Percentiles rank a stretch among this genome's conserved stretches.
Evolutionary conservation across 148 eudicot genomes (phyloP).

Genomic region (Persicaria maculosa): DNA sequence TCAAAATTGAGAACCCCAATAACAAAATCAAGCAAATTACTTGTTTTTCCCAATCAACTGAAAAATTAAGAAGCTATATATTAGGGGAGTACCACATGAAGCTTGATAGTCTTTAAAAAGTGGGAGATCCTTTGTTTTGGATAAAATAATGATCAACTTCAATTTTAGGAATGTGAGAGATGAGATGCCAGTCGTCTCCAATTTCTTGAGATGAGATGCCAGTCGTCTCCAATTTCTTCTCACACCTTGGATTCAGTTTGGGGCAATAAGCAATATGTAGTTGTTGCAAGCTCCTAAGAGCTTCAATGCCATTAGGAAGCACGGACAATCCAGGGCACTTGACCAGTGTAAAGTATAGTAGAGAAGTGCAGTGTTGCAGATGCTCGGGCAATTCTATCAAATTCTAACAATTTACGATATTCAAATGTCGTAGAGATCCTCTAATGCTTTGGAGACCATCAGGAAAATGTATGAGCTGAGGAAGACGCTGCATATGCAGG

Average conservation of each 20-base stretch:
- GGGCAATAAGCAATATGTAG: neutral
- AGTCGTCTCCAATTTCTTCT: neutral
- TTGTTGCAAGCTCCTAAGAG: neutral
- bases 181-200: neutral
- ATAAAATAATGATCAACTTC: neutral
- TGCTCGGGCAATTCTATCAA: neutral
- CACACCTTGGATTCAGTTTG: neutral
- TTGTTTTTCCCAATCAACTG: too few species aligned
- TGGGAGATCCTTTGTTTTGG: neutral
- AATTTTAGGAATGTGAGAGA: constrained; percentile 3
- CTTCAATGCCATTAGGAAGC: neutral
- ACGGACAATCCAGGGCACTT: neutral
- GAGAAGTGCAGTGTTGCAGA: neutral
- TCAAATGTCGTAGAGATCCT: neutral
- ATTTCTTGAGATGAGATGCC: neutral
- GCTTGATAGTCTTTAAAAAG: neutral
- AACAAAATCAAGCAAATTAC: too few species aligned
- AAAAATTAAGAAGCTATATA: too few species aligned
- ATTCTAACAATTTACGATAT: neutral
- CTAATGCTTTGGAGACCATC: neutral
- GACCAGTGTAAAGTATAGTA: neutral
- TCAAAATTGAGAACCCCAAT: too few species aligned
- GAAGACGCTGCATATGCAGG: neutral
- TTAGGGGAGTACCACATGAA: neutral
- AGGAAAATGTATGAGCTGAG: neutral